Evolutionary conservation across 208 protist genomes (phyloP).

Genomic region (Strigomonas galati): DNA sequence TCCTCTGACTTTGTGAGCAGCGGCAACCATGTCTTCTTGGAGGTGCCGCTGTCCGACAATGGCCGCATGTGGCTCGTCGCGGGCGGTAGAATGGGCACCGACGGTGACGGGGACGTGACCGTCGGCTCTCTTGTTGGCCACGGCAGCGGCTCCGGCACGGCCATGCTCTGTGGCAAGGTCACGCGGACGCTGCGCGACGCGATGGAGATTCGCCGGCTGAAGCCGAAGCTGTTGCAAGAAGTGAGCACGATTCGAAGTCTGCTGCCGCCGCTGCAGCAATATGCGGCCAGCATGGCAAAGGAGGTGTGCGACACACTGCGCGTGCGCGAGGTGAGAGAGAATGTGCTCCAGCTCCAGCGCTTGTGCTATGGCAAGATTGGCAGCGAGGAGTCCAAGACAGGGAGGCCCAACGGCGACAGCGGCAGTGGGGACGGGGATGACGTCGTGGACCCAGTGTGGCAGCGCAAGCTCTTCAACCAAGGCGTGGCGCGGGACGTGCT

Average conservation of each 20-base stretch:
- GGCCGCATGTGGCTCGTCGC: slow-evolving; percentile 42
- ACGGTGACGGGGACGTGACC: slow-evolving; percentile 18
- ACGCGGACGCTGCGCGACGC: slow-evolving; percentile 49
- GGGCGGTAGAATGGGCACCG: slow-evolving; percentile 20
- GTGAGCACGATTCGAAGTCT: slow-evolving; percentile 42
- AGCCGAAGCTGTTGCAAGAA: slow-evolving; percentile 31
- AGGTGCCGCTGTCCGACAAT: slow-evolving; percentile 23
- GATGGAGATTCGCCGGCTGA: slow-evolving; percentile 36
- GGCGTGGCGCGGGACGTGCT: slow-evolving; percentile 33
- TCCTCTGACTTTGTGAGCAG: slow-evolving; percentile 27
- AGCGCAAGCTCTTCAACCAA: slow-evolving; percentile 47
- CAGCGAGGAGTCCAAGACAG: background rate
- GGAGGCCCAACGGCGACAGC: slow-evolving; percentile 6
- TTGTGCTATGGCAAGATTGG: slow-evolving; percentile 21
- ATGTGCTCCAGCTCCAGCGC: slow-evolving; percentile 32
- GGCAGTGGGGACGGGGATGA: slow-evolving; percentile 15
- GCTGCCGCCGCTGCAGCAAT: slow-evolving; percentile 40
- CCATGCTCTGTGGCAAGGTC: slow-evolving; percentile 20
- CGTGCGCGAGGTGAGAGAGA: slow-evolving; percentile 36
- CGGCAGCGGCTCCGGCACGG: slow-evolving; percentile 16
- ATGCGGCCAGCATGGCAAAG: slow-evolving; percentile 22
- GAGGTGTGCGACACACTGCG: slow-evolving; percentile 26
- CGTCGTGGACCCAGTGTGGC: slow-evolving; percentile 39
- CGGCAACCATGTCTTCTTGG: slow-evolving; percentile 38
- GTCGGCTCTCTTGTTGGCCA: slow-evolving; percentile 27